These are phyloP conservation scores for Pythium diclinum DNA, from an alignment of 352 stramenopile species.

Conservation along the genomic window DNA sequence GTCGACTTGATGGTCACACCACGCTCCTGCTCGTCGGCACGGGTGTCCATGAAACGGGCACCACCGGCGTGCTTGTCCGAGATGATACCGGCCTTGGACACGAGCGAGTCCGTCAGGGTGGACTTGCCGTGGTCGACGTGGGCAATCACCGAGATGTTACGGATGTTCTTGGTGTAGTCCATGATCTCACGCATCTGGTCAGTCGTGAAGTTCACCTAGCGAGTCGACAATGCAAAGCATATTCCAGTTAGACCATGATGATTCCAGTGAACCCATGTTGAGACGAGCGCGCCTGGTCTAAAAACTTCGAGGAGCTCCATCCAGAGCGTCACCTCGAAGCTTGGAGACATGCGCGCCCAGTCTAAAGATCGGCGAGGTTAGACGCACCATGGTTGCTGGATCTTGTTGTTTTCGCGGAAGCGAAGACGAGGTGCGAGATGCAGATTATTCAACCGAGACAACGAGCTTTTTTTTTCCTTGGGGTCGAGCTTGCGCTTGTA, in stretches of 20 bases:
- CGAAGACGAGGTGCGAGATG: slow-evolving; percentile 13
- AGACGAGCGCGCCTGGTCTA: not conserved
- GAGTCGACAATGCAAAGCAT: not conserved
- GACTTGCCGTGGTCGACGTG: slow-evolving; percentile 99
- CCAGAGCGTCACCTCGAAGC: not conserved
- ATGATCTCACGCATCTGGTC: slow-evolving; percentile 98
- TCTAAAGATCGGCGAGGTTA: slow-evolving; percentile 3
- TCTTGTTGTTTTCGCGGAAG: slow-evolving; percentile 22
- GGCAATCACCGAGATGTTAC: slow-evolving; percentile 99
- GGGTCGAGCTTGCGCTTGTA: slow-evolving; percentile 22
- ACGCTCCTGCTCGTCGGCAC: slow-evolving; percentile 99
- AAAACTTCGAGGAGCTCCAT: slow-evolving; percentile 3
- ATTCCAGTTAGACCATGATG: not conserved
- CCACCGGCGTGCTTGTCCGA: slow-evolving; percentile 97
- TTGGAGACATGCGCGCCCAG: not conserved
- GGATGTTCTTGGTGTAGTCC: slow-evolving; percentile 99
- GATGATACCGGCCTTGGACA: slow-evolving; percentile 99
- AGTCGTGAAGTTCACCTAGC: slow-evolving; percentile 98
- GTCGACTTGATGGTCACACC: slow-evolving; percentile 99
- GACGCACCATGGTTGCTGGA: slow-evolving; percentile 31
- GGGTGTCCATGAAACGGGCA: slow-evolving; percentile 99
- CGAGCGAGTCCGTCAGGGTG: slow-evolving; percentile 97
- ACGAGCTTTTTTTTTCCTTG: slow-evolving; percentile 21
- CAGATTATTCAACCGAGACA: slow-evolving; percentile 11
- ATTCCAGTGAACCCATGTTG: slow-evolving; percentile 1